Evolutionary conservation across 2,329 filamentous ascomycete species (phyloP).

Genomic region (Fusarium bactridioides): DNA sequence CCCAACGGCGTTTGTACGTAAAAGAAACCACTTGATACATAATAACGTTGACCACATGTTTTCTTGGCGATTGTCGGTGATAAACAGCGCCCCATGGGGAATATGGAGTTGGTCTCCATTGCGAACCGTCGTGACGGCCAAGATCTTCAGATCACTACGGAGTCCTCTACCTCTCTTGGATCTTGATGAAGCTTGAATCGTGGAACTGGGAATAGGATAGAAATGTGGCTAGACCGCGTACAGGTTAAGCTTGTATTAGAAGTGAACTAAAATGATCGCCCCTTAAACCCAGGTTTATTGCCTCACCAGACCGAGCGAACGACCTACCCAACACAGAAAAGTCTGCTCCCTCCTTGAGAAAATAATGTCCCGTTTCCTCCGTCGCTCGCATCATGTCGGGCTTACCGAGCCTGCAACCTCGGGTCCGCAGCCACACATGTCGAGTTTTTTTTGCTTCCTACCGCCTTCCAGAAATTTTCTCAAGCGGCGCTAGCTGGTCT

Average conservation of each 20-base stretch:
- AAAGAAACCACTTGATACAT: constrained; percentile 20
- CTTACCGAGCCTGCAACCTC: constrained; percentile 23
- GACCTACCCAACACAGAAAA: constrained; percentile 19
- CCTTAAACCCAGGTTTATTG: constrained; percentile 7
- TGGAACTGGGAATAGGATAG: neutral
- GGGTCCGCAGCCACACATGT: constrained; percentile 12
- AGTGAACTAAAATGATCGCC: constrained; percentile 16
- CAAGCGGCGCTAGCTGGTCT: neutral
- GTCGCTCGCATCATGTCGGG: constrained; percentile 21
- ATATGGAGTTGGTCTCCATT: constrained; percentile 14
- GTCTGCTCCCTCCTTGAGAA: neutral
- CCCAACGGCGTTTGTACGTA: constrained; percentile 18
- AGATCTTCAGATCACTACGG: neutral
- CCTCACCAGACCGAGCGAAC: neutral
- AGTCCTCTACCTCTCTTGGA: neutral
- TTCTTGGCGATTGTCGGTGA: constrained; percentile 9
- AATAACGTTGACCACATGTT: constrained; percentile 27
- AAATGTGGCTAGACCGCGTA: neutral
- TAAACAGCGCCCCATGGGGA: constrained; percentile 24
- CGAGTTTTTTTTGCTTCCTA: neutral
- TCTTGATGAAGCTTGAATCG: neutral
- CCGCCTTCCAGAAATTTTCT: constrained; percentile 4
- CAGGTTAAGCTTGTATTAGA: constrained; percentile 10
- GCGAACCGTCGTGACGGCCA: neutral
- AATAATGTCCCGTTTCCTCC: neutral